Evolutionary conservation across 1,284 basidiomycete genomes (phyloP).

Genomic region (Puccinia hordei): DNA sequence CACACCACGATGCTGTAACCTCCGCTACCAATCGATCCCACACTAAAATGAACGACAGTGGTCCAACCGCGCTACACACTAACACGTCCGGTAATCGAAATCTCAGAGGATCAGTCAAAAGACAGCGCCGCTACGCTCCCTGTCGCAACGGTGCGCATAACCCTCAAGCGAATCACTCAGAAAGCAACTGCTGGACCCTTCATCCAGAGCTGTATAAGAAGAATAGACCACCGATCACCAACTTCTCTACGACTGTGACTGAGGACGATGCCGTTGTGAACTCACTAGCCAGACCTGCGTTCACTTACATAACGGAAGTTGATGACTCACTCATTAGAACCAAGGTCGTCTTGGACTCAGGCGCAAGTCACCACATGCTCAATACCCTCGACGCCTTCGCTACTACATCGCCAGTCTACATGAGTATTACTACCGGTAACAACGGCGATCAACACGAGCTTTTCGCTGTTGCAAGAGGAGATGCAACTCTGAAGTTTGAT

Average conservation of each 20-base stretch:
- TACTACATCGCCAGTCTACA: not conserved
- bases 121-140: not conserved
- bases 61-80: too few relatives aligned
- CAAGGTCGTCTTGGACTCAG: not conserved
- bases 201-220: not conserved
- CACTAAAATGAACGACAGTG: too few relatives aligned
- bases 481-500: not conserved
- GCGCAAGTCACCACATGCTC: too few relatives aligned
- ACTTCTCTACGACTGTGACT: too few relatives aligned
- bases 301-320: conserved; percentile 2
- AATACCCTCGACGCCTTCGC: too few relatives aligned
- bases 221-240: too few relatives aligned
- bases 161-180: not conserved
- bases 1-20: not conserved
- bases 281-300: not conserved
- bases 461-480: not conserved
- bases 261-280: not conserved
- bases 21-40: too few relatives aligned
- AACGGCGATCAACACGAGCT: not conserved
- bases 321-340: too few relatives aligned
- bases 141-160: not conserved
- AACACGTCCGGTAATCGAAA: too few relatives aligned
- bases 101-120: too few relatives aligned
- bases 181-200: not conserved
- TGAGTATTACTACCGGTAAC: not conserved